These are phyloP conservation scores for Stephania japonica DNA, from an alignment of 164 flowering plant species.

Conservation along the genomic window DNA sequence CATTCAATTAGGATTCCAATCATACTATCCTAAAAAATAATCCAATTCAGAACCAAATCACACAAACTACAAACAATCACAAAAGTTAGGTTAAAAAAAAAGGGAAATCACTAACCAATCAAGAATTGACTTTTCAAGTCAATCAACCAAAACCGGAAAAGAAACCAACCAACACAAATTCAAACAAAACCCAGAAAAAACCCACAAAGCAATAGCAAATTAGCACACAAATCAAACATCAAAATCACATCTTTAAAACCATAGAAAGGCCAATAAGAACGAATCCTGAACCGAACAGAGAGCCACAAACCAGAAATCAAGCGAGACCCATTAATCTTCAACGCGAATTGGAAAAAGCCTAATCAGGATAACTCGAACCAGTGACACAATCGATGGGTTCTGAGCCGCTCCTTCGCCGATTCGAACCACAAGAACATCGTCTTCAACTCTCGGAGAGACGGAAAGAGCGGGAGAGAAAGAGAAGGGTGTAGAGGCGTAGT, in stretches of 20 bases:
- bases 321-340: background rate
- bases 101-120: background rate
- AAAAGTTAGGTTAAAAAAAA: background rate
- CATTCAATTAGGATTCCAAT: background rate
- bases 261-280: slow-evolving; percentile 9
- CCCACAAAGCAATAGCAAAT: background rate
- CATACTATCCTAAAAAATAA: background rate
- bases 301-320: slow-evolving; percentile 3
- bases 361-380: slow-evolving; percentile 10
- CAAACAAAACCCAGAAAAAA: background rate
- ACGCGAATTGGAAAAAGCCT: background rate
- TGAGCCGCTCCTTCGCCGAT: background rate
- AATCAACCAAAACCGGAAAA: background rate
- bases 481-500: slow-evolving; percentile 5
- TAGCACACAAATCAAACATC: background rate
- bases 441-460: background rate
- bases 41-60: background rate
- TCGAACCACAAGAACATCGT: slow-evolving; percentile 1
- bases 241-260: slow-evolving; percentile 20
- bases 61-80: background rate
- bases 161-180: background rate
- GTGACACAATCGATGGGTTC: slow-evolving; percentile 1
- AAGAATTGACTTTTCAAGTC: background rate
- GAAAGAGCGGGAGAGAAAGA: slow-evolving; percentile 1
- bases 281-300: background rate